Conservation (phyloP, 164 flowering plant genomes). For the Umbellularia californica region DNA sequence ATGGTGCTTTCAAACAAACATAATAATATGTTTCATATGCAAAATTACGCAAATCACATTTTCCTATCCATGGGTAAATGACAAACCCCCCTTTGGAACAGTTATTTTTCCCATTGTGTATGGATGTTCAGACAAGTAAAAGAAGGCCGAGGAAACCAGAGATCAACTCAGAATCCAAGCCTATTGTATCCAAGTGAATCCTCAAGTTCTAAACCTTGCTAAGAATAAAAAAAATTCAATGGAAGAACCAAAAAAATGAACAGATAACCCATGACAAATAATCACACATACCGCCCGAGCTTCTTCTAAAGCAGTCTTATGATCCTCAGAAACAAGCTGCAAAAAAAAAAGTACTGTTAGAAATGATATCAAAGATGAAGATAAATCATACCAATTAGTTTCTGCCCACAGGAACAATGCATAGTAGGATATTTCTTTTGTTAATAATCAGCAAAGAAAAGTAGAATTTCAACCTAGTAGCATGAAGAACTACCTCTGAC, state of each 20-base stretch:
- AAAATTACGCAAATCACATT: no score
- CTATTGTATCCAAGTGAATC: no score
- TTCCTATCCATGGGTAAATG: no score
- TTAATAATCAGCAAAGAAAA: background rate
- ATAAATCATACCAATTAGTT: background rate
- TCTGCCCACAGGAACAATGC: background rate
- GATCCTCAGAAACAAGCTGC: constrained; percentile 81
- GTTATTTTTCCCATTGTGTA: no score
- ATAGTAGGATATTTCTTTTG: background rate
- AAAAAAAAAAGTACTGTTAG: constrained; percentile 20
- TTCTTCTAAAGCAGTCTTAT: constrained; percentile 92
- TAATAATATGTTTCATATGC: no score
- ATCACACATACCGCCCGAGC: constrained; percentile 58
- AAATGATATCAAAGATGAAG: background rate
- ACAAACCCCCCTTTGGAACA: no score
- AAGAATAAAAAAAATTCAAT: background rate
- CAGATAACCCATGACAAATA: background rate
- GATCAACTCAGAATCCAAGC: no score
- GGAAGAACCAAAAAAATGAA: background rate
- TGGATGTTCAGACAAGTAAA: no score
- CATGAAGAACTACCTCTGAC: constrained; percentile 46
- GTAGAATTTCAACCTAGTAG: background rate
- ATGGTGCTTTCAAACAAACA: no score
- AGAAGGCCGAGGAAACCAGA: no score
- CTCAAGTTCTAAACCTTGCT: background rate